phyloP scores from a whole-genome alignment of 2,329 filamentous ascomycete species.

The Didymella pinodella region DNA sequence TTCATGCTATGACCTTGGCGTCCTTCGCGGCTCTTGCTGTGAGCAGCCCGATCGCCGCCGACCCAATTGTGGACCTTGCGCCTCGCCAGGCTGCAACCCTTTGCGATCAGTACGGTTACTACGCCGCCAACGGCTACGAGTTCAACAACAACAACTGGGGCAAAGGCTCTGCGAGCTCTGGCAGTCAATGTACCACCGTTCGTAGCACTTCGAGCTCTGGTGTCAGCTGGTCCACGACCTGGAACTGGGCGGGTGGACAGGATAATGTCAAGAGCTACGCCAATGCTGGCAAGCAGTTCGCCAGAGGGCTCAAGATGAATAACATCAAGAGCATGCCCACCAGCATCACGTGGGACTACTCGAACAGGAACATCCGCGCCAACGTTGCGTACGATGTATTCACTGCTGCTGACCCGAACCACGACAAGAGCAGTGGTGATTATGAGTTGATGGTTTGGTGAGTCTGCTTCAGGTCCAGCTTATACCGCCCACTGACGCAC shows the following conservation, averaged over 20 bases:
- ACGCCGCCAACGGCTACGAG: slow-evolving; percentile 32
- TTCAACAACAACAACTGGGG: slow-evolving; percentile 38
- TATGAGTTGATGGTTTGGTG: slow-evolving; percentile 40
- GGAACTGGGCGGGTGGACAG: slow-evolving; percentile 31
- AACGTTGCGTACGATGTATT: slow-evolving; percentile 43
- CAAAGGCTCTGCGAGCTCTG: slow-evolving; percentile 25
- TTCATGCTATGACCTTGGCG: slow-evolving; percentile 4
- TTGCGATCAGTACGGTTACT: slow-evolving; percentile 33
- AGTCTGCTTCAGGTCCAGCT: not conserved
- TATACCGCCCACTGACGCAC: not conserved
- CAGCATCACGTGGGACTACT: slow-evolving; percentile 30
- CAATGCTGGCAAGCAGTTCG: slow-evolving; percentile 30
- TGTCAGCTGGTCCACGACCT: slow-evolving; percentile 29
- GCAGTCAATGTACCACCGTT: slow-evolving; percentile 33
- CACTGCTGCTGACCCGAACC: slow-evolving; percentile 32
- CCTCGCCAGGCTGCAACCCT: slow-evolving; percentile 23
- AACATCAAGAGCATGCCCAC: slow-evolving; percentile 33
- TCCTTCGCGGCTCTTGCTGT: slow-evolving; percentile 6
- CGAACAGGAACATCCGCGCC: slow-evolving; percentile 24
- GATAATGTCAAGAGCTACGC: slow-evolving; percentile 39
- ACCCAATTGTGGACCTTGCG: not conserved
- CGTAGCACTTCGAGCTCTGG: slow-evolving; percentile 26
- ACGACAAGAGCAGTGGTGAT: slow-evolving; percentile 35
- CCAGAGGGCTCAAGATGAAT: slow-evolving; percentile 25
- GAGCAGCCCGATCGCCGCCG: slow-evolving; percentile 4